Percentiles rank a stretch among this genome's conserved stretches.
Evolutionary conservation across 805 yeast genomes (phyloP).

Genomic region (Teunomyces kruisii): DNA sequence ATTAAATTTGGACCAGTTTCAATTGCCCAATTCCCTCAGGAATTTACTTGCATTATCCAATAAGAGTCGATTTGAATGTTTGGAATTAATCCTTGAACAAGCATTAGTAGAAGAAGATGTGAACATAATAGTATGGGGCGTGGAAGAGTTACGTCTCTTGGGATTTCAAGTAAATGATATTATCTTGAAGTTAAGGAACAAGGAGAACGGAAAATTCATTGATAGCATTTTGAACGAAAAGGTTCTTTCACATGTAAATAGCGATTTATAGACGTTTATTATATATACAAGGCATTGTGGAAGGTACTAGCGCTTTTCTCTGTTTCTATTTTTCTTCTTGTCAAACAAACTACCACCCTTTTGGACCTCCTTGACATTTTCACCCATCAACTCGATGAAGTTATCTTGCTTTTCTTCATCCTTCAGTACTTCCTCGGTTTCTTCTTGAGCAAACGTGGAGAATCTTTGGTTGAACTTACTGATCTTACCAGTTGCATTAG

Average conservation of each 20-base stretch:
- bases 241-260: constrained; percentile 5
- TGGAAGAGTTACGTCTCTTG: constrained; percentile 26
- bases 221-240: neutral
- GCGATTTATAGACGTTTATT: constrained; percentile 9
- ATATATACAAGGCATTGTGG: constrained; percentile 5
- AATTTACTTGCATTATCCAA: constrained; percentile 14
- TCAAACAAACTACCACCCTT: constrained; percentile 54
- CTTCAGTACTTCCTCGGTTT: constrained; percentile 6
- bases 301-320: constrained; percentile 5
- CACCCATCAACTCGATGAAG: constrained; percentile 60
- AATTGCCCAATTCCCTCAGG: constrained; percentile 18
- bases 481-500: constrained; percentile 81
- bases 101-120: constrained; percentile 25
- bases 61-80: constrained; percentile 16
- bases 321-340: constrained; percentile 46
- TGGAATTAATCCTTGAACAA: constrained; percentile 20
- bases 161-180: constrained; percentile 25
- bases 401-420: constrained; percentile 36
- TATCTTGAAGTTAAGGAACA: neutral
- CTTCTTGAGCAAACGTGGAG: constrained; percentile 41
- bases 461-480: constrained; percentile 71
- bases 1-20: constrained; percentile 18
- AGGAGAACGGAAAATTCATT: constrained; percentile 1
- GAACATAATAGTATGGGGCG: constrained; percentile 26
- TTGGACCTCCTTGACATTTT: constrained; percentile 49